Base-by-base conservation (phyloP, 345 rosid genomes). In the Excoecaria cochinchinensis region DNA sequence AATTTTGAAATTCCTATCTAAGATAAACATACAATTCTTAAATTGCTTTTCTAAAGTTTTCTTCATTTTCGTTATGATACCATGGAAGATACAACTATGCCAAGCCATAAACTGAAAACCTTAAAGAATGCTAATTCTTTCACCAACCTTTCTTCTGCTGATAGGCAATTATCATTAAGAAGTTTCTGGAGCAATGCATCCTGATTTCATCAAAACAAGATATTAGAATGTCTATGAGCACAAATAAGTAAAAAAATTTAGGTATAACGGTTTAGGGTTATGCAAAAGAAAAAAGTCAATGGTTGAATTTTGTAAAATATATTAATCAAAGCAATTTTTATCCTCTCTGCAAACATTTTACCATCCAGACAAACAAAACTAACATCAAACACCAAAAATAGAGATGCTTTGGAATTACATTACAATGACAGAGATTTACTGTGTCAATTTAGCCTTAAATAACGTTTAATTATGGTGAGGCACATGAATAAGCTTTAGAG, bases 111-210 rank as follows among this genome's bases (percentile, higher is more conserved):
- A 21, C 38, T 38, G 66, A 63, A 38, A 25, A 39, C 1, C 52
- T 31, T 36, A 69, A 55, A 48, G 52, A 75, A 47, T 7, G 68
- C 44, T 4, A 24, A 11, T 17, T 61, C 48, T 63, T 72, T 12
- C 12, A 55, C 53, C 39, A 24, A 91, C 99, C 94, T 90, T 89
- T 95, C 99, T 31, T 86, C 90, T 38, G 82, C 73, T 42, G 92
- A 80, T 73, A 92, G 81, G 89, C 68, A 88, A 76, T 84, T 82
- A 64, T 87, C 94, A 77, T 78, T 82, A 59, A 90, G 78, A 80
- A 92, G 97, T 81, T 90, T 89, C 72, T 89, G 92, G 42, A 95
- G 92, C 85, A 95, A 86, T 22, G 91, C 94, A 81, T 95, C 94
- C 97, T 92, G 86, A 72, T 80, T 48, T 56, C 63, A 70, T 42